Evolutionary conservation across 495 filamentous ascomycete species (phyloP), one percentile per base, ranked within the genome.

Genomic region (Neohortaea acidophila): DNA sequence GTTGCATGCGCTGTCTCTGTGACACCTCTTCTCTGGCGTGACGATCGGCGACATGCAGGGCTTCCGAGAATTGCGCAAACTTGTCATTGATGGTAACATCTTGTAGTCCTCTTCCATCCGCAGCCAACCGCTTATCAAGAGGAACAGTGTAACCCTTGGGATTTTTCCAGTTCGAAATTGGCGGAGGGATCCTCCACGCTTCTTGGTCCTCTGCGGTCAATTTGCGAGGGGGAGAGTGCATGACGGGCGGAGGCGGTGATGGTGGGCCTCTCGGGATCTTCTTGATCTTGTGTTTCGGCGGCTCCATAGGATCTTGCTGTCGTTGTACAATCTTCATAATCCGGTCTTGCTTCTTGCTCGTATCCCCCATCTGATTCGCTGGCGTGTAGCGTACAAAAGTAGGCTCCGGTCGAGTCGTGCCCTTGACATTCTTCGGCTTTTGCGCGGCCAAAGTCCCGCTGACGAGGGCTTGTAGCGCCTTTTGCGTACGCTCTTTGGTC

Each of bases 81-180:
- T 96, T 99, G 64, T 99, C 89, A 60, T 96, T 99, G 55, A 99
- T 96, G 17, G 84, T 78, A 23, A 94, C 81, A 60, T 99, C 89
- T 56, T 92, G 82, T 48, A 96, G 60, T 6, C 83, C 83, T 51
- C 91, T 73, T 2, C 89, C 89, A 61, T 94, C 86, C 1, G 89
- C 85, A n/a, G 89, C 89, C 45, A 99, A 62, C 55, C 89, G 80
- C 65, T 96, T 99, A 54, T 96, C 91, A 17, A 99, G 62, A 2
- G 89, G 84, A 2, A 99, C 84, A 0, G 89, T 99, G 51, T 94
- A 99, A 53, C 89, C 89, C 62, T 94, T 94, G 0, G 87, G 82
- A 52, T 99, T 99, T 71, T 99, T 99, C 89, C 89, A 99, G 56
- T 94, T 93, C 12, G 82, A 91, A 2, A 99, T 79, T 0, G 91